Evolutionary conservation across 345 rosid species (phyloP).

Genomic region (Corchorus olitorius): DNA sequence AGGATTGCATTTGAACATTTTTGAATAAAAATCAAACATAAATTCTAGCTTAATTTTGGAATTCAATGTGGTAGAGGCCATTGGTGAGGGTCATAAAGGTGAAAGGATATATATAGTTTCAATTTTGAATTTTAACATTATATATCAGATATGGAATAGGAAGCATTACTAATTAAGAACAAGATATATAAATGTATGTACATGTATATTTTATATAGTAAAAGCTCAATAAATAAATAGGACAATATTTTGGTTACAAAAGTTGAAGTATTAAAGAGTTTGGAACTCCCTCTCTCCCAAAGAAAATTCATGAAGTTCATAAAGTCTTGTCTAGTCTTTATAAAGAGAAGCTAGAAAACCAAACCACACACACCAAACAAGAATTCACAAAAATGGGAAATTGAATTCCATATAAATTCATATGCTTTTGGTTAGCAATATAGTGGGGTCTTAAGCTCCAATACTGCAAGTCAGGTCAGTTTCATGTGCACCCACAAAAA

Average conservation of each 20-base stretch:
- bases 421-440: background rate
- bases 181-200: too few species aligned
- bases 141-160: background rate
- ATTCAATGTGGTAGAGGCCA: constrained; percentile 5
- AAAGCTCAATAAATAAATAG: background rate
- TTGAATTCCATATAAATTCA: background rate
- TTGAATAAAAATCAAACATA: background rate
- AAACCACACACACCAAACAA: background rate
- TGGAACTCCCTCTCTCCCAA: background rate
- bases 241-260: constrained; percentile 6
- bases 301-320: background rate
- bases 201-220: background rate
- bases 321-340: background rate
- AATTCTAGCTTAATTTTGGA: background rate
- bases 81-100: background rate
- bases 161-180: background rate
- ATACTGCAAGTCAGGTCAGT: background rate
- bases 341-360: background rate
- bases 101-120: background rate
- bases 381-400: background rate
- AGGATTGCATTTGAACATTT: too few species aligned
- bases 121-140: background rate
- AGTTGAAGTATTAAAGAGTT: background rate
- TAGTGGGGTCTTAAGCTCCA: background rate
- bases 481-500: constrained; percentile 3